A percentile compares a stretch with the other conserved stretches of the same genome.
These are phyloP conservation scores for Pseudomonodictys pantanalensis DNA, from an alignment of 495 filamentous ascomycete species.

Conservation along the genomic window DNA sequence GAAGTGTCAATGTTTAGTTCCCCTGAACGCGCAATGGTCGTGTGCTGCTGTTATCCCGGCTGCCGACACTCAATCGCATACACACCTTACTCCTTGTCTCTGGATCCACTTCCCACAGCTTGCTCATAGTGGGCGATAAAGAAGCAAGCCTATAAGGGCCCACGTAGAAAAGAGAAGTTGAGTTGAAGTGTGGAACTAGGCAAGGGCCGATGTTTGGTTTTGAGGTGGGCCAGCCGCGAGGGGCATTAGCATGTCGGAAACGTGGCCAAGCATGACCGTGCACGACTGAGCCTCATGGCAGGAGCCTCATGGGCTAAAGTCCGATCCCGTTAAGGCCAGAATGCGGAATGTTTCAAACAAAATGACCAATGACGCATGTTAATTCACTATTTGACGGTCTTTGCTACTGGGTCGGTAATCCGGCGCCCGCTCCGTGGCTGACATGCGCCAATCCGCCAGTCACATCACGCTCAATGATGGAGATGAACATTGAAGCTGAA, in stretches of 20 bases:
- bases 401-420: background rate
- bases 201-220: background rate
- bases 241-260: conserved; percentile 23
- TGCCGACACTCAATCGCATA: background rate
- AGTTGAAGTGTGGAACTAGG: too few species aligned
- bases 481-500: too few species aligned
- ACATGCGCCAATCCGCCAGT: too few species aligned
- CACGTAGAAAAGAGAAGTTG: background rate
- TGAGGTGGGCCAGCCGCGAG: conserved; percentile 2
- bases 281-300: background rate
- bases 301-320: too few species aligned
- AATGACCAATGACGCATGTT: background rate
- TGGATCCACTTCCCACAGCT: conserved; percentile 97
- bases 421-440: too few species aligned
- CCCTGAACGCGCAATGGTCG: background rate
- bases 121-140: conserved; percentile 38
- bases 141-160: background rate
- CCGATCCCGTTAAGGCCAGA: background rate
- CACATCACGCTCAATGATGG: too few species aligned
- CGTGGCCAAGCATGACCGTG: conserved; percentile 19
- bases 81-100: conserved; percentile 88
- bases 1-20: background rate
- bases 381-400: background rate
- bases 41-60: background rate
- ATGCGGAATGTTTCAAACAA: background rate